A percentile compares a stretch with the other conserved stretches of the same genome.
phyloP scores from a whole-genome alignment of 2,329 filamentous ascomycete genomes.

The Apiospora saccharicola region DNA sequence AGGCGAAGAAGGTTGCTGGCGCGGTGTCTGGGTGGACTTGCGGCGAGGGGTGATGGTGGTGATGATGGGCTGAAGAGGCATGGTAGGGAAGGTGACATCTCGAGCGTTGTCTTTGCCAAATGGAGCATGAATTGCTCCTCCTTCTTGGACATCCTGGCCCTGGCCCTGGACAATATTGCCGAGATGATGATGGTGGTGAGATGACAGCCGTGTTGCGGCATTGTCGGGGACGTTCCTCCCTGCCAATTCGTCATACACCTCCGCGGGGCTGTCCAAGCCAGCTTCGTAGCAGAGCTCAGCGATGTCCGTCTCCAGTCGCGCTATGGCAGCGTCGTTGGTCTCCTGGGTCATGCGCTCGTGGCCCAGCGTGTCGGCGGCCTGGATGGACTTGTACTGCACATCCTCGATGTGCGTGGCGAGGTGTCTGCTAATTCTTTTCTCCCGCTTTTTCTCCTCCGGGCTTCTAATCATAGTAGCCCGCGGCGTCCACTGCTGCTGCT shows the following conservation, averaged over 20 bases:
- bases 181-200: not conserved
- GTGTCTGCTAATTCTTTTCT: constrained; percentile 29
- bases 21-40: not conserved
- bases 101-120: not conserved
- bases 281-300: constrained; percentile 12
- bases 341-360: not conserved
- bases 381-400: constrained; percentile 3
- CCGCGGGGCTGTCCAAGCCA: constrained; percentile 13
- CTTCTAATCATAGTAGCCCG: constrained; percentile 22
- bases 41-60: not conserved
- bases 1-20: not conserved
- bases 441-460: constrained; percentile 16
- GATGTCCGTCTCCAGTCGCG: constrained; percentile 16
- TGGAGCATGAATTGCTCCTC: not conserved
- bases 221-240: not conserved
- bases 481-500: constrained; percentile 18
- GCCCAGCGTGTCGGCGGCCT: not conserved
- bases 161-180: not conserved
- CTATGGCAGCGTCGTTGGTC: constrained; percentile 21
- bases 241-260: constrained; percentile 26
- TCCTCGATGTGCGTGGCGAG: constrained; percentile 29
- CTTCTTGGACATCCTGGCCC: not conserved
- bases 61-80: not conserved
- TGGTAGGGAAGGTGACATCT: not conserved
- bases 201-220: not conserved